Percentiles rank a stretch among this genome's conserved stretches.
These are phyloP conservation scores for Porpolomopsis calyptriformis DNA, from an alignment of 768 basidiomycete species.

Conservation along the genomic window DNA sequence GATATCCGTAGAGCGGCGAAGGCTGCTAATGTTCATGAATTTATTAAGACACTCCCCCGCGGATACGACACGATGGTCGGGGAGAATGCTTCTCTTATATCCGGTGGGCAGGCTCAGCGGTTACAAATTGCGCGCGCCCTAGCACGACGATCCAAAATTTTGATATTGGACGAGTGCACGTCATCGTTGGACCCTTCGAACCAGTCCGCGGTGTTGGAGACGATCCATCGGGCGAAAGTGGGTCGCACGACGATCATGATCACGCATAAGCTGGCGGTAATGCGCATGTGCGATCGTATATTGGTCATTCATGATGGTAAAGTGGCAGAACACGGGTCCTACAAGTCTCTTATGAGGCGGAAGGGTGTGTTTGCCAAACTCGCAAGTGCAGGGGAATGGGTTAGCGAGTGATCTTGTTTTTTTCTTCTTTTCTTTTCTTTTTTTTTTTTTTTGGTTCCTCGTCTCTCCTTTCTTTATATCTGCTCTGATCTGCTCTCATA, in stretches of 20 bases:
- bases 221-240: conserved; percentile 52
- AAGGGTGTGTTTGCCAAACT: conserved; percentile 68
- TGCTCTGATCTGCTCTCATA: neutral
- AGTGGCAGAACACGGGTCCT: conserved; percentile 71
- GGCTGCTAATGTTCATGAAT: conserved; percentile 77
- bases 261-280: conserved; percentile 84
- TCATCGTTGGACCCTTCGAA: conserved; percentile 80
- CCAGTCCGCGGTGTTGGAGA: conserved; percentile 71
- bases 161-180: conserved; percentile 92
- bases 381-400: conserved; percentile 64
- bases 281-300: conserved; percentile 87
- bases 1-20: conserved; percentile 64
- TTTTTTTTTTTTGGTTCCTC: neutral
- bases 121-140: conserved; percentile 87
- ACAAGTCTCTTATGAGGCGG: conserved; percentile 53
- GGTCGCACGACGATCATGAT: conserved; percentile 81
- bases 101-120: conserved; percentile 91
- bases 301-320: conserved; percentile 66
- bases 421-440: neutral
- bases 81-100: conserved; percentile 81
- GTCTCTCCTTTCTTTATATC: neutral
- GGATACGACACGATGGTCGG: conserved; percentile 85
- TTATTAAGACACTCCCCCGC: conserved; percentile 64
- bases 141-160: conserved; percentile 54
- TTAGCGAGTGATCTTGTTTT: conserved; percentile 11